phyloP scores from a whole-genome alignment of 805 yeast species.

The Osmozyma mogii region DNA sequence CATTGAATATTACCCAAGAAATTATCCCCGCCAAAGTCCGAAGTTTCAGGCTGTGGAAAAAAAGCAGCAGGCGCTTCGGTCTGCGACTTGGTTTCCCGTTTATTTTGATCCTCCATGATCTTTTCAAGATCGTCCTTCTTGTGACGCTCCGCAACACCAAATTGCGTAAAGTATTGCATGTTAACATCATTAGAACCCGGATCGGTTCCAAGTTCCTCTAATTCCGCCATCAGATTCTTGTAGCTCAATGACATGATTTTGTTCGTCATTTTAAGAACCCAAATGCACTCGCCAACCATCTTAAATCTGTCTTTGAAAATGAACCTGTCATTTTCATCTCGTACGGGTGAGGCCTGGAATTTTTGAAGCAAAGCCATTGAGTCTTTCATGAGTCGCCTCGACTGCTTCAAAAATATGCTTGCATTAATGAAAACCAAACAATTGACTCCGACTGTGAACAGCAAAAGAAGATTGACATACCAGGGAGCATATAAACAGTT shows the following conservation, averaged over 20 bases:
- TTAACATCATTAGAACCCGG: constrained; percentile 49
- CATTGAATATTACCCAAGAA: constrained; percentile 41
- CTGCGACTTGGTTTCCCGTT: constrained; percentile 10
- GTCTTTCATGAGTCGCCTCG: constrained; percentile 17
- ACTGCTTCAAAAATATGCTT: constrained; percentile 24
- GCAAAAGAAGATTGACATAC: constrained; percentile 39
- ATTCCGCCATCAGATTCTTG: constrained; percentile 28
- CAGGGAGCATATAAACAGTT: constrained; percentile 38
- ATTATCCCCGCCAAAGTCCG: constrained; percentile 7
- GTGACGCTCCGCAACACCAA: constrained; percentile 23
- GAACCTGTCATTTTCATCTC: constrained; percentile 21
- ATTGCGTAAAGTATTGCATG: constrained; percentile 37
- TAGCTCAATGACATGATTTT: constrained; percentile 41
- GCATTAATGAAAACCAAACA: constrained; percentile 35
- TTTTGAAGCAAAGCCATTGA: constrained; percentile 16
- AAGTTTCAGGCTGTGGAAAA: constrained; percentile 5
- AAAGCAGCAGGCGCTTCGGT: constrained; percentile 1
- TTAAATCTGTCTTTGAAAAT: constrained; percentile 28
- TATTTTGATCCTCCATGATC: constrained; percentile 13
- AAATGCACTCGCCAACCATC: constrained; percentile 55
- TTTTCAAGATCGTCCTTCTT: constrained; percentile 3
- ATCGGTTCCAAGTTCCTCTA: constrained; percentile 40
- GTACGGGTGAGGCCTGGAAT: constrained; percentile 24
- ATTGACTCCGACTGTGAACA: constrained; percentile 38
- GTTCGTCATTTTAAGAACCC: constrained; percentile 52